Conservation (phyloP, 2,329 filamentous ascomycete genomes). For the Colletotrichum sp. region DNA sequence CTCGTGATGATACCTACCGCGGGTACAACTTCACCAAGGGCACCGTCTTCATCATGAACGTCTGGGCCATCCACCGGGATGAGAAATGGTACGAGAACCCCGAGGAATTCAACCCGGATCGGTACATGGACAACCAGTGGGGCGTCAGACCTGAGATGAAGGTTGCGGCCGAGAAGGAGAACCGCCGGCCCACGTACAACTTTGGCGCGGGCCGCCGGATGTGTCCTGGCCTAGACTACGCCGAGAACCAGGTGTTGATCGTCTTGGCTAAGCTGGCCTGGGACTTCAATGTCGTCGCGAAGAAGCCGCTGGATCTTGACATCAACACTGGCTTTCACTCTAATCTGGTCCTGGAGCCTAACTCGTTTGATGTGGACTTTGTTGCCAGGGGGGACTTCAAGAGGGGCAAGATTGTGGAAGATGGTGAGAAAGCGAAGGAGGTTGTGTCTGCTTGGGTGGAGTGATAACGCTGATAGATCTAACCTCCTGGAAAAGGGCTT, state of each 20-base stretch:
- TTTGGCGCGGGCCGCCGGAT: constrained; percentile 54
- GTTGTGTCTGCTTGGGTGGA: background rate
- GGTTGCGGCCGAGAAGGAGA: background rate
- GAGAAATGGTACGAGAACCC: constrained; percentile 27
- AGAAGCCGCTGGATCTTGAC: constrained; percentile 26
- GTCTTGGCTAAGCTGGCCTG: constrained; percentile 49
- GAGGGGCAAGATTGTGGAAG: constrained; percentile 14
- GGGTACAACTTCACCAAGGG: constrained; percentile 54
- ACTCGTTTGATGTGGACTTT: constrained; percentile 24
- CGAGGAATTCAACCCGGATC: constrained; percentile 29
- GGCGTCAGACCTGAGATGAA: constrained; percentile 9
- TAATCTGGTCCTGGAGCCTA: constrained; percentile 22
- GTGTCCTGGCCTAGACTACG: constrained; percentile 54
- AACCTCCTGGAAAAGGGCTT: background rate
- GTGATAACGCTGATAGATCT: background rate
- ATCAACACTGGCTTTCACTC: constrained; percentile 29
- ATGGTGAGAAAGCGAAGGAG: background rate
- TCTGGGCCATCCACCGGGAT: constrained; percentile 34
- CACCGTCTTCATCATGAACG: constrained; percentile 44
- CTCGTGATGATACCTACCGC: constrained; percentile 52
- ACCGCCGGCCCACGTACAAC: constrained; percentile 36
- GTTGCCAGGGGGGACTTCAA: constrained; percentile 23
- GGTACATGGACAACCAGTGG: constrained; percentile 26
- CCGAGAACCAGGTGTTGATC: constrained; percentile 47
- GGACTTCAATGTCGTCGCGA: constrained; percentile 45